phyloP scores from a whole-genome alignment of 2,329 filamentous ascomycete genomes.

The Fusarium multiceps region DNA sequence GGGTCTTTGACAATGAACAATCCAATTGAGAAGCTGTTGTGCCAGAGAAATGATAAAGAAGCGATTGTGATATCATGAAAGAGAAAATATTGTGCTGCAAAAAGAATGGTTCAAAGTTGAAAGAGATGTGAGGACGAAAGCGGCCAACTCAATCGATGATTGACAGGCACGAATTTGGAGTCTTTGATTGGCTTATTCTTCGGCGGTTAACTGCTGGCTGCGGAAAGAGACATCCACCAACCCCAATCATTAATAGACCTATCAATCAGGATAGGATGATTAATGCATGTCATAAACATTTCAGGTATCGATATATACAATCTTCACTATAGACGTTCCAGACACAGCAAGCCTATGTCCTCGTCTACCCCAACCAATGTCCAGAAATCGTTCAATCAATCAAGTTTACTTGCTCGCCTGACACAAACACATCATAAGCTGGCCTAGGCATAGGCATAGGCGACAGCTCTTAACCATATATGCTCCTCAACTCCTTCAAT shows the following conservation, averaged over 20 bases:
- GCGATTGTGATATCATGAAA: neutral
- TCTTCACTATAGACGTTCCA: conserved; percentile 17
- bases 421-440: conserved; percentile 37
- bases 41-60: neutral
- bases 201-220: conserved; percentile 18
- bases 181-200: conserved; percentile 11
- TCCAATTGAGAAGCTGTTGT: neutral
- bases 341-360: conserved; percentile 7
- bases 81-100: neutral
- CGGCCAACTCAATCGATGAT: neutral
- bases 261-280: neutral
- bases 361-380: conserved; percentile 23
- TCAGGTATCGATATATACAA: conserved; percentile 42
- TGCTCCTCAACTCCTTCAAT: conserved; percentile 42
- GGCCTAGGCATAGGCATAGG: conserved; percentile 8
- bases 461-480: conserved; percentile 40
- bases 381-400: conserved; percentile 38
- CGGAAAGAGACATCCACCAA: neutral
- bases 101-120: neutral
- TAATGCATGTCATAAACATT: conserved; percentile 30
- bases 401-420: conserved; percentile 26
- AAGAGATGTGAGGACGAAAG: neutral
- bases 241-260: neutral
- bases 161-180: neutral
- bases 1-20: neutral